These are phyloP conservation scores for Cercospora zeae-maydis DNA, from an alignment of 2,329 filamentous ascomycete genomes.

Conservation along the genomic window DNA sequence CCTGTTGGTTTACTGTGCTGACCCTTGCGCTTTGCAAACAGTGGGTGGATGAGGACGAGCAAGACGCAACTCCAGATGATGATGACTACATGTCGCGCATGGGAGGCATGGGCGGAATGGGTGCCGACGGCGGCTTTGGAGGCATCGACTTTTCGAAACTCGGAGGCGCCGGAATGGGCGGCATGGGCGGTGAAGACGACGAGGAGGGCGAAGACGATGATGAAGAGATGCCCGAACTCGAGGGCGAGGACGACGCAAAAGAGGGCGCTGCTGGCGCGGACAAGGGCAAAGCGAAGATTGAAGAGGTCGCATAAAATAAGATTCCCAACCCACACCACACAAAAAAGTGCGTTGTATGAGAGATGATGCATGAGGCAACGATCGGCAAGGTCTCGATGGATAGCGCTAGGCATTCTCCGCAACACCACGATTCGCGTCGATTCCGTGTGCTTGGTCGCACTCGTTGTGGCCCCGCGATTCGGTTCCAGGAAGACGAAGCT, in stretches of 20 bases:
- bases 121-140: conserved; percentile 28
- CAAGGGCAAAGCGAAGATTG: conserved; percentile 40
- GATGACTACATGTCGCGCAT: conserved; percentile 58
- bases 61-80: conserved; percentile 82
- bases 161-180: conserved; percentile 57
- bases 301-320: conserved; percentile 43
- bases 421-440: not conserved
- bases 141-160: conserved; percentile 42
- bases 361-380: not conserved
- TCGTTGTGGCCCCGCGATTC: not conserved
- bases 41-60: conserved; percentile 98
- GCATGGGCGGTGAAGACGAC: conserved; percentile 44
- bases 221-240: conserved; percentile 71
- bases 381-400: not conserved
- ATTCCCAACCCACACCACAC: not conserved
- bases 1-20: conserved; percentile 17
- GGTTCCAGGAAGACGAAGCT: not conserved
- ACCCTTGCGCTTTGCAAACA: conserved; percentile 33
- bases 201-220: conserved; percentile 69
- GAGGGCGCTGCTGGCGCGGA: conserved; percentile 30
- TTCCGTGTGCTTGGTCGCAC: not conserved
- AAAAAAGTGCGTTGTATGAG: not conserved
- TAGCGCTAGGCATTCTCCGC: not conserved
- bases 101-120: conserved; percentile 45
- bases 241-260: conserved; percentile 53